Evolutionary conservation across 1,284 basidiomycete genomes (phyloP).

Genomic region (Apiotrichum mycotoxinovorans): DNA sequence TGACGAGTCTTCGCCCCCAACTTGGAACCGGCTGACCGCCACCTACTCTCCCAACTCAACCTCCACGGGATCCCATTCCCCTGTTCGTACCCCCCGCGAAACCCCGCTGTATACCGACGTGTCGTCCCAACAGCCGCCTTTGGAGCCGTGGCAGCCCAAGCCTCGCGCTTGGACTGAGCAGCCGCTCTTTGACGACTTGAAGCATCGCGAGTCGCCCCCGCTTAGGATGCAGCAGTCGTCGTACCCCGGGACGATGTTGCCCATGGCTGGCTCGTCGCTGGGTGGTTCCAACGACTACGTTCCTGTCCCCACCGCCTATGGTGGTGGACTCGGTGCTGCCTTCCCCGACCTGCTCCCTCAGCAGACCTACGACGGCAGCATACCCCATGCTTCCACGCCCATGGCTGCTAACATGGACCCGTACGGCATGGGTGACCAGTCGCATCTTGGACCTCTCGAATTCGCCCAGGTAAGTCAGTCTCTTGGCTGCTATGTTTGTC

Average conservation of each 20-base stretch:
- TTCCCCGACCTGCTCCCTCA: constrained; percentile 14
- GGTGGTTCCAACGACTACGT: background rate
- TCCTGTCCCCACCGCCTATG: constrained; percentile 4
- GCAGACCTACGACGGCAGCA: constrained; percentile 1
- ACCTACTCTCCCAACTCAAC: constrained; percentile 1
- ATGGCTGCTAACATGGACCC: background rate
- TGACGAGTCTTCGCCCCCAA: background rate
- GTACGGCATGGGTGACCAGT: background rate
- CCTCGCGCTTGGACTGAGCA: constrained; percentile 15
- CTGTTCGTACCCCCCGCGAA: background rate
- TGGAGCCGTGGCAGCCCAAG: constrained; percentile 11
- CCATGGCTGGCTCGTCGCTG: background rate
- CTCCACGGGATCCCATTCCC: background rate
- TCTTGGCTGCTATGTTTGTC: background rate
- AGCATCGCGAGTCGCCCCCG: constrained; percentile 1
- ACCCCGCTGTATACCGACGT: background rate
- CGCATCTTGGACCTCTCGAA: constrained; percentile 22
- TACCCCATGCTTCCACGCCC: background rate
- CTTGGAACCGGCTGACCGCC: background rate
- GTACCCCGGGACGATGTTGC: constrained; percentile 7
- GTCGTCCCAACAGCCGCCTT: background rate
- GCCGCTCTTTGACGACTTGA: constrained; percentile 12
- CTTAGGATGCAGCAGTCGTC: constrained; percentile 12
- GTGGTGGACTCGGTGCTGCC: constrained; percentile 11
- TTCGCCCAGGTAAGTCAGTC: constrained; percentile 33